Evolutionary conservation across 768 basidiomycete genomes (phyloP), one percentile per base, ranked within the genome.

Genomic region (Termitomyces sp.): DNA sequence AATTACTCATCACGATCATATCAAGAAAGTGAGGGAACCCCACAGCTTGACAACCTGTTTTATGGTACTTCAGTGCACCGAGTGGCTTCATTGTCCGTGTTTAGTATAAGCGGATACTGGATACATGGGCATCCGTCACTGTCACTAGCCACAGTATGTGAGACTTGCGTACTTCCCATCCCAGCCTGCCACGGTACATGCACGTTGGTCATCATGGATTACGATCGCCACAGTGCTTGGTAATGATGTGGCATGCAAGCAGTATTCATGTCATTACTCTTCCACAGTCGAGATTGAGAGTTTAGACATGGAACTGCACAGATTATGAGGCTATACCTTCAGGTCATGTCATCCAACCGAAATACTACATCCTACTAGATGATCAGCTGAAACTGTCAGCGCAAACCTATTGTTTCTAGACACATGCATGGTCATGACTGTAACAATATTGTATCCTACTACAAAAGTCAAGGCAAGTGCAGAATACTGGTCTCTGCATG

Each of bases 111-210:
- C 93, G 85, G 18, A 95, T 78, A 57, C 93, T 97, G 66, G 2
- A 36, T n/a, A 22, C 36, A 37, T 16, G 40, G 45, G 42, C 10
- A 42, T 20, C 16, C 22, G 9, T n/a, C 9, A 22, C 5, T 9
- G 13, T 42, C 51, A 27, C 8, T n/a, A 24, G 3, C 8, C 40
- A 8, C 18, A 24, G 8, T 24, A 24, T 24, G 36, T 10, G 3
- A 12, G 6, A 13, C n/a, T 43, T 24, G n/a, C 40, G 30, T 62
- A 95, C 95, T 79, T 84, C 36, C 96, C 95, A 60, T 98, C 95
- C 96, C 96, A 98, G 0, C 95, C 93, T 2, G 89, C 95, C 2
- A 95, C 76, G 0, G 94, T 95, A 64, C 94, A 89, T 0, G 98
- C 83, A 22, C 82, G 81, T 0, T 87, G 92, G 62, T 91, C 87